Percentiles rank a stretch among this genome's conserved stretches.
Conservation (phyloP, 768 basidiomycete species). For the Termitomyces sp. region DNA sequence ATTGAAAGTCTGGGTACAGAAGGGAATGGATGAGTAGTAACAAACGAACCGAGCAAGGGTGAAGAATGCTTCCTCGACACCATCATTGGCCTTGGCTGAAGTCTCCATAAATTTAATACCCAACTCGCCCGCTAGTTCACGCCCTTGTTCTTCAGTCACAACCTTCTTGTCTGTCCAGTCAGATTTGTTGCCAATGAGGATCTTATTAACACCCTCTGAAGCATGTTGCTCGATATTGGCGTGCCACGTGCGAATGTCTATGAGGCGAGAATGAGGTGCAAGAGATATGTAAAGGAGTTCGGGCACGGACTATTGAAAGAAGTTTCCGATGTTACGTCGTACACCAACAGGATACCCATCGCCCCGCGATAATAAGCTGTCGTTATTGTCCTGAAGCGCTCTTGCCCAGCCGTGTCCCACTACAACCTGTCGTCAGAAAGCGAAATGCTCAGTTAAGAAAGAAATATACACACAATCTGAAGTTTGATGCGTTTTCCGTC, state of each 20-base stretch:
- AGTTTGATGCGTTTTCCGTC: constrained; percentile 98
- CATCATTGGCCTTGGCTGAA: constrained; percentile 94
- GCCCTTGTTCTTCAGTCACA: constrained; percentile 89
- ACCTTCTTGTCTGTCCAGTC: constrained; percentile 97
- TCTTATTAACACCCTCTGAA: constrained; percentile 98
- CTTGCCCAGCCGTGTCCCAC: constrained; percentile 99
- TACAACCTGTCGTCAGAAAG: constrained; percentile 27
- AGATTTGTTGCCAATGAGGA: constrained; percentile 97
- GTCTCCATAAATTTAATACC: constrained; percentile 99
- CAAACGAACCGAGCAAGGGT: constrained; percentile 81
- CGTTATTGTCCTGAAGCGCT: constrained; percentile 97
- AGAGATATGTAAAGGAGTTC: background rate
- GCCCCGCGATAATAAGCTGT: constrained; percentile 99
- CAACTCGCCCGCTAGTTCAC: constrained; percentile 87
- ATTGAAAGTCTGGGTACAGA: background rate
- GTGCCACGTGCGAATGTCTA: constrained; percentile 99
- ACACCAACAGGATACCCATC: constrained; percentile 98
- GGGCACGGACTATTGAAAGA: constrained; percentile 86
- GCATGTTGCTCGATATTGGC: constrained; percentile 98
- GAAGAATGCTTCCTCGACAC: constrained; percentile 99
- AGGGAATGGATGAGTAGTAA: background rate
- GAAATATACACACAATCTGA: constrained; percentile 75
- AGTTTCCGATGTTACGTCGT: constrained; percentile 92
- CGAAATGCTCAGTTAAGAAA: background rate
- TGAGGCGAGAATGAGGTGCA: constrained; percentile 4